Evolutionary conservation across 1,139 yeast species (phyloP), one percentile per base, ranked within the genome.

Genomic region (Groenewaldozyma auringiensis): DNA sequence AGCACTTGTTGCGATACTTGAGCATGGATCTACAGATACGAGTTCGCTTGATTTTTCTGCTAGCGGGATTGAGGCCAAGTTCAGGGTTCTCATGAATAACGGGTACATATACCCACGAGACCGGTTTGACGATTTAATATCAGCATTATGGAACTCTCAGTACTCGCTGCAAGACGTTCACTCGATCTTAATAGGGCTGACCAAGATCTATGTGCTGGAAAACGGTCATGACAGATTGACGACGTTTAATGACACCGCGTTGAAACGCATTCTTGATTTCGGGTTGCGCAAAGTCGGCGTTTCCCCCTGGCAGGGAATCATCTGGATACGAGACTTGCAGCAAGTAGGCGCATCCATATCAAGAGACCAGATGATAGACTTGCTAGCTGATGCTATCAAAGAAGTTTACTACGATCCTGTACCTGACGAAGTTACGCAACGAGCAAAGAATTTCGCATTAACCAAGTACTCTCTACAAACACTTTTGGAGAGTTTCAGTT

Each of bases 141-240:
- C 14, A 6, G 38, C 38, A 9, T 20, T 35, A 11, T 18, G 16
- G 21, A 13, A 21, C 13, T 35, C 38, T 14, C 21, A 43, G 22
- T 43, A 39, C 21, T 34, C 29, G 3, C 37, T 35, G 14, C n/a
- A 37, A 4, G 41, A 43, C 21, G 20, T 43, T 4, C 43, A 43
- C 18, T 11, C 29, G 18, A 32, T 45, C 22, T 22, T 39, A 4
- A 16, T 46, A 14, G 37, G 35, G 6, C 37, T 46, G 6, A 13
- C 40, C 18, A 21, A 18, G 17, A 32, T 41, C 8, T 31, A 45
- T 20, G 11, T 21, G 9, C 25, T 20, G 4, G 38, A 35, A 20
- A 14, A 35, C 14, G 38, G 38, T 4, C 21, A 14, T 18, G 25
- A 8, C n/a, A 17, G 25, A 11, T 21, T 35, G n/a, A 35, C 22